Conservation (phyloP, 495 filamentous ascomycete genomes). For the Penicillium soppii region DNA sequence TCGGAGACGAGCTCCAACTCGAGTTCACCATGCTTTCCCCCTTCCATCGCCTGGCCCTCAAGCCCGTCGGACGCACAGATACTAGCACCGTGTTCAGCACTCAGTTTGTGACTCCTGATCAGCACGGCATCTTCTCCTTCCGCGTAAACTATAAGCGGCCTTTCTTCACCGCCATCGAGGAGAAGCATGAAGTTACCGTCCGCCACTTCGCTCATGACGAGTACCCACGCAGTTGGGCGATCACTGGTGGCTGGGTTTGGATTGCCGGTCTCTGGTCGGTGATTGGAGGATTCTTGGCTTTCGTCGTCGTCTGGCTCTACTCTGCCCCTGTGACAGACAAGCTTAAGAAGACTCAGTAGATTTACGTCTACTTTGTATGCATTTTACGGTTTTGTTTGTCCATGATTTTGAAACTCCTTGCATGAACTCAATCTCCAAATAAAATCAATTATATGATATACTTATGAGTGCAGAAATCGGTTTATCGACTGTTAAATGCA, state of each 20-base stretch:
- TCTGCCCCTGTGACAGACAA: slow-evolving; percentile 57
- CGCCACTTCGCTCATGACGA: slow-evolving; percentile 96
- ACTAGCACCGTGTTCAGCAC: slow-evolving; percentile 73
- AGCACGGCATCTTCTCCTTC: slow-evolving; percentile 98
- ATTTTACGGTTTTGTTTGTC: slow-evolving; percentile 17
- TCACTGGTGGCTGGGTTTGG: slow-evolving; percentile 93
- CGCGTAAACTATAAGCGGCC: slow-evolving; percentile 93
- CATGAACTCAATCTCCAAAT: slow-evolving; percentile 2
- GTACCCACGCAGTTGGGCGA: slow-evolving; percentile 86
- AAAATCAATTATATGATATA: slow-evolving; percentile 1
- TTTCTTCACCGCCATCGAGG: slow-evolving; percentile 83
- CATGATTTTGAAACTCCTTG: slow-evolving; percentile 17
- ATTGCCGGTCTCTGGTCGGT: slow-evolving; percentile 85
- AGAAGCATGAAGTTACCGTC: slow-evolving; percentile 92
- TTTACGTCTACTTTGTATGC: slow-evolving; percentile 12
- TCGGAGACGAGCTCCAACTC: slow-evolving; percentile 75
- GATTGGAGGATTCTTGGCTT: slow-evolving; percentile 77
- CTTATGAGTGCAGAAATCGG: no score
- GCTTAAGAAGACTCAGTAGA: slow-evolving; percentile 72
- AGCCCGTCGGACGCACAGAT: slow-evolving; percentile 53
- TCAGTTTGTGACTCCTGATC: slow-evolving; percentile 82
- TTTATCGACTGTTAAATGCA: no score
- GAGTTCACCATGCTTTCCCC: slow-evolving; percentile 99
- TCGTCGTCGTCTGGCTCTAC: slow-evolving; percentile 89
- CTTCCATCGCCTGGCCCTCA: slow-evolving; percentile 85